Percentiles rank a stretch among this genome's conserved stretches.
These are phyloP conservation scores for Russula compacta DNA, from an alignment of 768 basidiomycete genomes.

Conservation along the genomic window DNA sequence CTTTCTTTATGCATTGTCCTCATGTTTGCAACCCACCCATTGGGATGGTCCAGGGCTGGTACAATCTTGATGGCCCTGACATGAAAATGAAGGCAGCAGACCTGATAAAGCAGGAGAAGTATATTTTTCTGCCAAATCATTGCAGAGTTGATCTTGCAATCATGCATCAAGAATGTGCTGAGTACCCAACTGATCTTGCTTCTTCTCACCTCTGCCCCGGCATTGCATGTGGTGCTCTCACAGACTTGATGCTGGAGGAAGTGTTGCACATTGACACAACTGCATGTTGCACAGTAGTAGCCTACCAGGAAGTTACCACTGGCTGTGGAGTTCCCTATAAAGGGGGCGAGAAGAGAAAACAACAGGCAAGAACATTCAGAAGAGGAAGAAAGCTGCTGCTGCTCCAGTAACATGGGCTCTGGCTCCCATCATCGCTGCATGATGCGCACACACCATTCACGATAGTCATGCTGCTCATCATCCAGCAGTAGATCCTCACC, in stretches of 20 bases:
- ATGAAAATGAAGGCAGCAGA: too few relatives aligned
- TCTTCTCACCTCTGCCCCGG: not conserved
- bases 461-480: not conserved
- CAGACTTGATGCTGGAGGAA: conserved; percentile 15
- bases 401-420: not conserved
- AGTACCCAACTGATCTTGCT: conserved; percentile 7
- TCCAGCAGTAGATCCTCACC: conserved; percentile 15
- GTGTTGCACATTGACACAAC: conserved; percentile 16
- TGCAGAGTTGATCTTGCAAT: conserved; percentile 5
- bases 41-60: too few relatives aligned
- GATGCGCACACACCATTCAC: not conserved
- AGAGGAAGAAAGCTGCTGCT: not conserved
- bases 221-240: not conserved
- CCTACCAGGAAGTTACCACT: conserved; percentile 12
- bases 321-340: conserved; percentile 11
- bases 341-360: conserved; percentile 16
- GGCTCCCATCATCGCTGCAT: conserved; percentile 18
- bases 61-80: too few relatives aligned
- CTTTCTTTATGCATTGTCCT: too few relatives aligned
- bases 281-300: conserved; percentile 14
- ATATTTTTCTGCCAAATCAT: too few relatives aligned
- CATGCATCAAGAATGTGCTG: too few relatives aligned
- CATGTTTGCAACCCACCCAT: too few relatives aligned
- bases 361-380: not conserved
- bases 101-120: too few relatives aligned